Evolutionary conservation across 371 early-diverging fungal species (phyloP).

Genomic region (Massospora cicadina): DNA sequence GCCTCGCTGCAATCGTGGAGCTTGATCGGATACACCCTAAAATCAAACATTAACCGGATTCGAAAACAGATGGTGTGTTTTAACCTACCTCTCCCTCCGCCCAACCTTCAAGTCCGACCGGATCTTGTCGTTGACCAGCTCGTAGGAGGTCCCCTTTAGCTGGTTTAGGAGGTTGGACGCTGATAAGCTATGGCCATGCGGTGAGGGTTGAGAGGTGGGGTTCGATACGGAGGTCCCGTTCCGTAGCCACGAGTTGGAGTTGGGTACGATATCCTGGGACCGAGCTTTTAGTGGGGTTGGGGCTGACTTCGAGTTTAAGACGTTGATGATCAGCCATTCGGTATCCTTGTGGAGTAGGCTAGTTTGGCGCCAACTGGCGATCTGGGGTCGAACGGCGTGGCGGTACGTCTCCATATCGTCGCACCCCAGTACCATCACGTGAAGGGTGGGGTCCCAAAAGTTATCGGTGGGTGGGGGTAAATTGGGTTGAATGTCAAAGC

Average conservation of each 20-base stretch:
- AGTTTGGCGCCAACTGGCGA: slow-evolving; percentile 60
- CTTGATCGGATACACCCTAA: background rate
- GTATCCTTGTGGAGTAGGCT: slow-evolving; percentile 61
- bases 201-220: background rate
- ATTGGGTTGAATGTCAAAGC: background rate
- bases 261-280: slow-evolving; percentile 19
- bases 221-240: background rate
- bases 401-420: background rate
- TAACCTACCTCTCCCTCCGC: slow-evolving; percentile 37
- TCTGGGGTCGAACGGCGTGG: slow-evolving; percentile 34
- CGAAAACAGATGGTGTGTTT: background rate
- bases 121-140: background rate
- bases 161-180: background rate
- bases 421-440: background rate
- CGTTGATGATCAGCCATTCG: slow-evolving; percentile 76
- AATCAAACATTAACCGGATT: background rate
- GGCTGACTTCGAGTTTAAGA: slow-evolving; percentile 24
- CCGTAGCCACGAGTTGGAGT: background rate
- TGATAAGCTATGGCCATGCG: background rate
- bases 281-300: slow-evolving; percentile 44
- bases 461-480: background rate
- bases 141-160: background rate
- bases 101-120: slow-evolving; percentile 71
- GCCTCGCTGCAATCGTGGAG: slow-evolving; percentile 24
- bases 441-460: background rate